Evolutionary conservation across 1,139 yeast species (phyloP).

Genomic region (Yamadazyma sp.): DNA sequence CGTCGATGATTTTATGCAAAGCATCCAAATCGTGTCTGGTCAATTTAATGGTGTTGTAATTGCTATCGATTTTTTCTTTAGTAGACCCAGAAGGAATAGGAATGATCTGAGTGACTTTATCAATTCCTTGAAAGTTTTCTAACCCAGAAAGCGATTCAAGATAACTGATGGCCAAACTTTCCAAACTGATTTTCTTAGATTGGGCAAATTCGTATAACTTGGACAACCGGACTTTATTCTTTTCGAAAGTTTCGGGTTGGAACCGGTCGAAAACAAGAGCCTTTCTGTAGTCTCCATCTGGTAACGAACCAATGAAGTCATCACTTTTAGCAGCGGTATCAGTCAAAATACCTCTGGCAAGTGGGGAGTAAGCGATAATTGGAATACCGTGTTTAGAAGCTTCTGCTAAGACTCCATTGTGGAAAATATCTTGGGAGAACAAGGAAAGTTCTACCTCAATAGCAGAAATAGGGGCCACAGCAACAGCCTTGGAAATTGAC

Average conservation of each 20-base stretch:
- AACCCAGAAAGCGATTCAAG: slow-evolving; percentile 23
- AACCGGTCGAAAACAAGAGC: slow-evolving; percentile 60
- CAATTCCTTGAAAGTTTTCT: slow-evolving; percentile 24
- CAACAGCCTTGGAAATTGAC: slow-evolving; percentile 54
- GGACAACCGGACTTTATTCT: slow-evolving; percentile 50
- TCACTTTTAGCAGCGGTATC: slow-evolving; percentile 49
- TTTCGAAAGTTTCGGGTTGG: slow-evolving; percentile 50
- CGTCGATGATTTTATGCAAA: slow-evolving; percentile 7
- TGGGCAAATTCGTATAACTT: slow-evolving; percentile 47
- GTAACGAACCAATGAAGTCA: slow-evolving; percentile 6
- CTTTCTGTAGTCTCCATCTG: slow-evolving; percentile 46
- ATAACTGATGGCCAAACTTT: slow-evolving; percentile 78
- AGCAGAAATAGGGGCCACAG: slow-evolving; percentile 52
- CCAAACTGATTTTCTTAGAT: slow-evolving; percentile 43
- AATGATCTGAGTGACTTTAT: slow-evolving; percentile 54
- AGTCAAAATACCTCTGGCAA: slow-evolving; percentile 73
- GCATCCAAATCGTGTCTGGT: slow-evolving; percentile 7
- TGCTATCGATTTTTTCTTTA: slow-evolving; percentile 56
- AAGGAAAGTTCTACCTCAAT: slow-evolving; percentile 77
- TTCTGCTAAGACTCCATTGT: slow-evolving; percentile 61
- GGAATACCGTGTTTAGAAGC: slow-evolving; percentile 48
- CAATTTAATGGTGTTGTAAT: slow-evolving; percentile 27
- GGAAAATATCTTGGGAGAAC: slow-evolving; percentile 55
- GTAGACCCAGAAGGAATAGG: slow-evolving; percentile 82
- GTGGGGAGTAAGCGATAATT: slow-evolving; percentile 75